These are phyloP conservation scores for Orbilia ellipsospora DNA, from an alignment of 2,329 filamentous ascomycete species.

Conservation along the genomic window DNA sequence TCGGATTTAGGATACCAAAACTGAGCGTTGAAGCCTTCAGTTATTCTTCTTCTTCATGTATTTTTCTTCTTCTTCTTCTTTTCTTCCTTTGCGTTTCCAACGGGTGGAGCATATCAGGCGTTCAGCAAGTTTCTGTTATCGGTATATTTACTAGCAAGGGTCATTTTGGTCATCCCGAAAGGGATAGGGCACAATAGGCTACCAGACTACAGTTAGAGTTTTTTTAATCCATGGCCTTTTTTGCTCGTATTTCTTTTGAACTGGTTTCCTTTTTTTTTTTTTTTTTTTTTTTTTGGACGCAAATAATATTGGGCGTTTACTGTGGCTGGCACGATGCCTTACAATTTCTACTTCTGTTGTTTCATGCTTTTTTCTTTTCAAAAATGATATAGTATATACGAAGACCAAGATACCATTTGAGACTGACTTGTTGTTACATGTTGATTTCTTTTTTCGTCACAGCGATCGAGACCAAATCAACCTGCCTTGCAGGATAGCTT, in stretches of 20 bases:
- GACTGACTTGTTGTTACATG: constrained; percentile 15
- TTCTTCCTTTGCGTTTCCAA: constrained; percentile 23
- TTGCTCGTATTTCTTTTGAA: constrained; percentile 40
- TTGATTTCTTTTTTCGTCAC: no score
- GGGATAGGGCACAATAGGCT: constrained; percentile 24
- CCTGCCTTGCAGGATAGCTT: no score
- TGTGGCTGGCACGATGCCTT: constrained; percentile 49
- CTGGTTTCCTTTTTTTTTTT: constrained; percentile 25
- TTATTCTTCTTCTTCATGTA: constrained; percentile 3
- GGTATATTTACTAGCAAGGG: constrained; percentile 41
- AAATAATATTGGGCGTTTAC: constrained; percentile 42
- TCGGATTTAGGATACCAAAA: constrained; percentile 13
- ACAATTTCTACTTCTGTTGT: background rate
- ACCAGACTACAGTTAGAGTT: constrained; percentile 30
- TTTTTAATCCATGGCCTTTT: constrained; percentile 51
- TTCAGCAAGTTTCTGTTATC: constrained; percentile 30
- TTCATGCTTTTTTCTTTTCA: constrained; percentile 19
- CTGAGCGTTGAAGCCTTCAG: constrained; percentile 2
- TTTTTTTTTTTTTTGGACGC: constrained; percentile 20
- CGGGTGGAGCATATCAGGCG: constrained; percentile 47
- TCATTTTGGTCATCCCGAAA: constrained; percentile 2
- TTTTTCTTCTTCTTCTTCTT: constrained; percentile 19
- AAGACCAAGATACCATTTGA: constrained; percentile 48
- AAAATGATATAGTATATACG: constrained; percentile 46
- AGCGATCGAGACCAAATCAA: no score